A percentile compares a stretch with the other conserved stretches of the same genome.
These are phyloP conservation scores for Thelephora ganbajun DNA, from an alignment of 768 basidiomycete species.

Conservation along the genomic window DNA sequence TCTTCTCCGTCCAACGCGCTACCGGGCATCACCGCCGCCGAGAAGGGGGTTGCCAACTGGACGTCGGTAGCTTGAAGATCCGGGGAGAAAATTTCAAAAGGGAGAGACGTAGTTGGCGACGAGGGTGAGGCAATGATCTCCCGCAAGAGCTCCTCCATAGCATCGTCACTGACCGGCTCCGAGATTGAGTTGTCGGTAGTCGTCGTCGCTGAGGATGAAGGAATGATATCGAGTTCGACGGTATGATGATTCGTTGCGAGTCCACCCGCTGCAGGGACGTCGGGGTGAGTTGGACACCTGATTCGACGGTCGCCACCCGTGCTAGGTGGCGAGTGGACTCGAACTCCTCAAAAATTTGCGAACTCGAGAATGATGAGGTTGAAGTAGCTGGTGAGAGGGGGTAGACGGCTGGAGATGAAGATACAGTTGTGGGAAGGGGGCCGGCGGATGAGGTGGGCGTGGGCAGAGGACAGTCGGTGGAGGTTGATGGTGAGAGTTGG, in stretches of 20 bases:
- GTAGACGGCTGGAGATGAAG: conserved; percentile 17
- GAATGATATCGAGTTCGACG: conserved; percentile 25
- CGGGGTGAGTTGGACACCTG: conserved; percentile 30
- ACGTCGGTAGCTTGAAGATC: conserved; percentile 12
- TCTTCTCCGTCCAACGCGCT: conserved; percentile 30
- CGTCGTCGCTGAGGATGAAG: conserved; percentile 10
- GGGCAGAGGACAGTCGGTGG: conserved; percentile 15
- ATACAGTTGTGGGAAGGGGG: conserved; percentile 18
- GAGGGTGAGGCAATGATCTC: conserved; percentile 47
- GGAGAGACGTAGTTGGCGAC: conserved; percentile 19
- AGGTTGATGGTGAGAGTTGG: conserved; percentile 16
- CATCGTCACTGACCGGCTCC: conserved; percentile 35
- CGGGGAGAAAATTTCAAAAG: conserved; percentile 11
- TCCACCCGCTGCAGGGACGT: conserved; percentile 94
- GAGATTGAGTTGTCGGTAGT: conserved; percentile 7
- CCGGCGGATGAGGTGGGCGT: conserved; percentile 3
- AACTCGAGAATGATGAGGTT: conserved; percentile 17
- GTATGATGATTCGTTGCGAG: conserved; percentile 18
- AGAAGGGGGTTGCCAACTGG: conserved; percentile 10
- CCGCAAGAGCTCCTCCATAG: conserved; percentile 56
- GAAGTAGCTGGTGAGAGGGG: conserved; percentile 18
- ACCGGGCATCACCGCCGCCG: conserved; percentile 11
- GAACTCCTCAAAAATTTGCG: conserved; percentile 21
- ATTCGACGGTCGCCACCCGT: conserved; percentile 83
- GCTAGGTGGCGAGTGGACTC: conserved; percentile 92